Evolutionary conservation across 352 stramenopile species (phyloP).

Genomic region (Elongisporangium undulatum): DNA sequence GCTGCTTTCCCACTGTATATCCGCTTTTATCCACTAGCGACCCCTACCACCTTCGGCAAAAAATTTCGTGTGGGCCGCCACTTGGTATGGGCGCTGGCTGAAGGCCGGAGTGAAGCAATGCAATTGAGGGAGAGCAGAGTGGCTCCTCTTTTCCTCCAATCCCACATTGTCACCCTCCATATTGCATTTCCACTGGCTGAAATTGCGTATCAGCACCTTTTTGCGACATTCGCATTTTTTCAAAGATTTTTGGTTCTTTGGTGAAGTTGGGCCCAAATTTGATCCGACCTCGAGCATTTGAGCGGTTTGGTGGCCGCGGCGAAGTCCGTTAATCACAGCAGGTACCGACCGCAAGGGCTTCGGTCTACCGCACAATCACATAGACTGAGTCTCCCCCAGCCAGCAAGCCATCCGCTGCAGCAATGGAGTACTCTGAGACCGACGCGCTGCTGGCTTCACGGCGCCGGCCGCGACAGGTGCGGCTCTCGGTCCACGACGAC

Average conservation of each 20-base stretch:
- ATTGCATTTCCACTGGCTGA: background rate
- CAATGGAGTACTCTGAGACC: background rate
- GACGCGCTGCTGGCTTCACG: background rate
- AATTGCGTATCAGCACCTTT: background rate
- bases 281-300: background rate
- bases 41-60: background rate
- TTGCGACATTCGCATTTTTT: background rate
- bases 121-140: background rate
- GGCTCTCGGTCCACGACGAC: background rate
- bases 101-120: background rate
- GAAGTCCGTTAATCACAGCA: background rate
- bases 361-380: background rate
- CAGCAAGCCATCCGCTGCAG: background rate
- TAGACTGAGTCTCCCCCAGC: background rate
- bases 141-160: background rate
- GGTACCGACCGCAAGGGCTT: background rate
- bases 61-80: background rate
- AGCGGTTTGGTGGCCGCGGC: background rate
- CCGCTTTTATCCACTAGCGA: background rate
- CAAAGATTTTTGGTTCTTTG: background rate
- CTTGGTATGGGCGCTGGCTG: background rate
- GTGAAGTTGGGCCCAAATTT: background rate
- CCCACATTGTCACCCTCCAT: background rate
- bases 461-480: background rate
- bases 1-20: background rate